Conservation (phyloP, 2,329 filamentous ascomycete species). For the Clarireedia hainanense region DNA sequence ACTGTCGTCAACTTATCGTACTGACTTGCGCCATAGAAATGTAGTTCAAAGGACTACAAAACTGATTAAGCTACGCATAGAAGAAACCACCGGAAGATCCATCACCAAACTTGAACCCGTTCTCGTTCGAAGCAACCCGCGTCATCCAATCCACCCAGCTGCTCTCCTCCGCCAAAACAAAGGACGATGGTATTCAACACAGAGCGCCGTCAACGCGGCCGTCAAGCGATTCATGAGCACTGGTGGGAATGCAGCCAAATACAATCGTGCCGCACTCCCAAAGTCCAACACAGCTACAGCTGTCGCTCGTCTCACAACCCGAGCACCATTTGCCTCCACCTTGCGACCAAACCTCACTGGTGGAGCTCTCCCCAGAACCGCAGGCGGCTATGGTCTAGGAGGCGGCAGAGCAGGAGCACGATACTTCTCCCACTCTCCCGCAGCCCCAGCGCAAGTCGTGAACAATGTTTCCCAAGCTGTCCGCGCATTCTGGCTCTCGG, state of each 20-base stretch:
- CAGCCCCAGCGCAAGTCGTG: slow-evolving; percentile 80
- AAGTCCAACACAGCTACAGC: slow-evolving; percentile 47
- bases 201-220: slow-evolving; percentile 44
- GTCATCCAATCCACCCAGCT: slow-evolving; percentile 48
- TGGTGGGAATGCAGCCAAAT: slow-evolving; percentile 31
- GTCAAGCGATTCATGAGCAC: slow-evolving; percentile 33
- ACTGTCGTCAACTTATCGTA: neutral
- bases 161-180: slow-evolving; percentile 57
- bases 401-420: slow-evolving; percentile 64
- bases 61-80: slow-evolving; percentile 37
- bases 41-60: slow-evolving; percentile 40
- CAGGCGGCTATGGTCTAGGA: slow-evolving; percentile 79
- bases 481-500: slow-evolving; percentile 85
- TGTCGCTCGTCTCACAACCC: slow-evolving; percentile 57
- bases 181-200: slow-evolving; percentile 55
- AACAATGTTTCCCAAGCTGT: slow-evolving; percentile 93
- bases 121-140: slow-evolving; percentile 46
- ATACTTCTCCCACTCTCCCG: slow-evolving; percentile 85
- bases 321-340: slow-evolving; percentile 79
- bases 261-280: slow-evolving; percentile 44
- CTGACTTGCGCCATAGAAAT: slow-evolving; percentile 31
- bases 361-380: slow-evolving; percentile 73
- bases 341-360: slow-evolving; percentile 89
- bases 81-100: slow-evolving; percentile 32
- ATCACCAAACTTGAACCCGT: slow-evolving; percentile 48